Evolutionary conservation across 768 basidiomycete species (phyloP), one percentile per base, ranked within the genome.

Genomic region (Lentinus tigrinus): DNA sequence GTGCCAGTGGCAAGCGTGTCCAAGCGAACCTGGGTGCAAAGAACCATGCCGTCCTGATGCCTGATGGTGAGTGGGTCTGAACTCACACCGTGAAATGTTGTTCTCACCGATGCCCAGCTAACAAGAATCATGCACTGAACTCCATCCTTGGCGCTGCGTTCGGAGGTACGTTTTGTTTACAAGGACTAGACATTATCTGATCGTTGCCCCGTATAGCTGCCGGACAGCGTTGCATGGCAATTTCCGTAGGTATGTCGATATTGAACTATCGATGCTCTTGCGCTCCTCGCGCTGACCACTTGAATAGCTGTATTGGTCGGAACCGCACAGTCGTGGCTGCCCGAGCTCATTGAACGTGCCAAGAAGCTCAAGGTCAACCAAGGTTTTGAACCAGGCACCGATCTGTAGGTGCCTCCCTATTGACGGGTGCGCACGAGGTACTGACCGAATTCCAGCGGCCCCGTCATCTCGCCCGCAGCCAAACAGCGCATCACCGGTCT

Each of bases 191-290:
- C 7, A 31, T 31, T 3, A 27, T 9, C 39, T 19, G 19, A 21
- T 46, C 44, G 23, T 47, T 42, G 36, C 19, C 26, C 23, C 70
- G 60, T 39, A 61, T 68, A 83, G 96, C 96, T 63, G 96, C 96
- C 28, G 96, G 96, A 13, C 96, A 98, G 72, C 84, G 97, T 56
- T 98, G 95, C 75, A 98, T 97, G 95, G 95, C 94, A 13, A 76
- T 96, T 42, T 96, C 94, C 13, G 93, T 95, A 31, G 90, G 93
- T 89, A 61, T 67, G 85, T 65, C 16, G 3, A 26, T 49, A 10
- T 14, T 10, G 26, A 2, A 21, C 6, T 21, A 9, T 6, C 13
- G 4, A 14, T 11, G 31, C 14, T 17, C 16, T 8, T 21, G 39
- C 5, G 27, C 21, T 6, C 4, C 46, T 47, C 2, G 16, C 3